Base-by-base conservation (phyloP, 257 asterid genomes). In the Primulina huaijiensis region DNA sequence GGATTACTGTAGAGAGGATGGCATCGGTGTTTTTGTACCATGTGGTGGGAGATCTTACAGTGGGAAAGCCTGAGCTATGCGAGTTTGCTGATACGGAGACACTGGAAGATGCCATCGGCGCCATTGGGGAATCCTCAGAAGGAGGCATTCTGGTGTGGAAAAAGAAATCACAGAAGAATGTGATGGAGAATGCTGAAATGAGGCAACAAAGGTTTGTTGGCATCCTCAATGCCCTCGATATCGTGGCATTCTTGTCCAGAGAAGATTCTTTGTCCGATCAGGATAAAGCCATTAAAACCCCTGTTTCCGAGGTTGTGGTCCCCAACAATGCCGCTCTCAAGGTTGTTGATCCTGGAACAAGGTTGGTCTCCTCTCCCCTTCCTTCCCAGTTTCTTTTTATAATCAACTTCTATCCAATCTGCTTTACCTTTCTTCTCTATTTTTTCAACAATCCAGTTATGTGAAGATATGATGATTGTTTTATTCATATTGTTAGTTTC, bases 1-100 rank as follows among this genome's bases (percentile, higher is more conserved):
- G 34, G 34, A 31, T 31, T 31, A 5, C 34, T 9, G 50, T 38
- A 38, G 3, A 43, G 53, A 9, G 50, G 8, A 93, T 94, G 99
- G 95, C 96, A 8, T 87, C 99, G 46, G 85, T 94, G 79, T 91
- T 94, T 73, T 74, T 94, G 71, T 85, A 87, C 85, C 99, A 94
- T 77, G 99, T 94, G 16, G 97, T 91, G 14, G 99, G 99, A 73
- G 99, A 94, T 91, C 92, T 94, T 79, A 94, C 99, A 7, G 97
- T 94, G 71, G 99, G 97, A 68, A 94, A 94, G 82, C 97, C 99
- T 2, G 97, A 94, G 81, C 79, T 94, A 61, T 85, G 86, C 56
- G 99, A 94, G 76, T 94, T 94, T 69, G 62, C 75, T 6, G 97
- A 91, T 73, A 85, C 92, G 19, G 96, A 91, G 81, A 89, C 97